These are phyloP conservation scores for Pleurotus sapidus DNA, from an alignment of 768 basidiomycete genomes.

Conservation along the genomic window DNA sequence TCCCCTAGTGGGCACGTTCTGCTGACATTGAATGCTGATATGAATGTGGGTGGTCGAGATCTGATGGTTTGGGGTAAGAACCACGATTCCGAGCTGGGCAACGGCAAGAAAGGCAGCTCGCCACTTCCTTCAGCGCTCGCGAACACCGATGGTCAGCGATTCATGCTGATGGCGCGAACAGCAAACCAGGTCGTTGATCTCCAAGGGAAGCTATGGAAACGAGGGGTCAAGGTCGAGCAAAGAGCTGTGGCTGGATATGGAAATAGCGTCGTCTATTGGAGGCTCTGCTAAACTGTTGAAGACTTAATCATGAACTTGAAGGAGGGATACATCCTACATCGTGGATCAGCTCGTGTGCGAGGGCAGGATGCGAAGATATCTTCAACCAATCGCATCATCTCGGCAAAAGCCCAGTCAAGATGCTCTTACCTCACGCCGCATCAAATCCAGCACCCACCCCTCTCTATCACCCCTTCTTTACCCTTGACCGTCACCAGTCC, in stretches of 20 bases:
- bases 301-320: neutral
- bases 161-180: constrained; percentile 53
- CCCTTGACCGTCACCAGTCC: constrained; percentile 11
- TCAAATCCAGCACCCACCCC: constrained; percentile 5
- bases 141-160: constrained; percentile 47
- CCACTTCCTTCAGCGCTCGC: constrained; percentile 52
- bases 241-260: constrained; percentile 58
- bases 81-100: constrained; percentile 72
- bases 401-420: constrained; percentile 2
- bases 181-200: constrained; percentile 58
- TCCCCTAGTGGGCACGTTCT: constrained; percentile 78
- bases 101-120: constrained; percentile 62
- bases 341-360: constrained; percentile 1
- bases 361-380: neutral
- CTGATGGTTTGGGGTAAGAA: constrained; percentile 74
- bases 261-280: constrained; percentile 72
- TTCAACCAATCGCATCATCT: neutral
- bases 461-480: neutral
- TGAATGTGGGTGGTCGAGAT: constrained; percentile 56
- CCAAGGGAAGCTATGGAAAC: constrained; percentile 57
- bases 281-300: constrained; percentile 26
- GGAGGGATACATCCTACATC: neutral
- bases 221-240: constrained; percentile 63
- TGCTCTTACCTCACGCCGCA: neutral
- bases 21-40: constrained; percentile 52